Conservation (phyloP, 306 rosid species). For the Senna siamea region DNA sequence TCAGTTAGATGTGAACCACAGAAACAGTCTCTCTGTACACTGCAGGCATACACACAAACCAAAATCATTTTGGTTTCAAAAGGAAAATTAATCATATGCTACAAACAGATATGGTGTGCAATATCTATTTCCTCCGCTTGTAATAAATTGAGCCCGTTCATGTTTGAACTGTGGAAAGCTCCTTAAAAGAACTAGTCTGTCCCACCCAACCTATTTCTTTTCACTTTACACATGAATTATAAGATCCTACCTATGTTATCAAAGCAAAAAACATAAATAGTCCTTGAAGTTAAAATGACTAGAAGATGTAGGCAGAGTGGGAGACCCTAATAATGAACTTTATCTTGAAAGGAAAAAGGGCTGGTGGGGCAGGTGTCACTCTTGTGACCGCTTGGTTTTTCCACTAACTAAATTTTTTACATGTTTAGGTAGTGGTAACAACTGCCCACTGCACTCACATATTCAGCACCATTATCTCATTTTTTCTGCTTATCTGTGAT, state of each 20-base stretch:
- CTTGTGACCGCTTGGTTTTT: no score
- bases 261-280: neutral
- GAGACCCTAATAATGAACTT: neutral
- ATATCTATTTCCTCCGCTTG: neutral
- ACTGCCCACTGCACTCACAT: no score
- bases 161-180: neutral
- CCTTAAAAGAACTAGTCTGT: neutral
- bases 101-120: constrained; percentile 1
- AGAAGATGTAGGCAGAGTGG: neutral
- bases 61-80: constrained; percentile 5
- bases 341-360: no score
- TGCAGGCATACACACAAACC: constrained; percentile 10
- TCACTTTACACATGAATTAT: neutral
- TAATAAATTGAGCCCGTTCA: neutral
- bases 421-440: no score
- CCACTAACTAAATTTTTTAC: no score
- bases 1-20: constrained; percentile 18
- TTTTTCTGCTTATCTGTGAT: no score
- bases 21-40: neutral
- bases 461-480: no score
- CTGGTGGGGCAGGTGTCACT: no score
- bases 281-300: neutral
- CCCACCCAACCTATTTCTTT: constrained; percentile 3
- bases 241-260: neutral
- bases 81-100: neutral